A percentile compares a stretch with the other conserved stretches of the same genome.
Conservation (phyloP, 2,329 filamentous ascomycete species). For the Botrytis byssoidea region DNA sequence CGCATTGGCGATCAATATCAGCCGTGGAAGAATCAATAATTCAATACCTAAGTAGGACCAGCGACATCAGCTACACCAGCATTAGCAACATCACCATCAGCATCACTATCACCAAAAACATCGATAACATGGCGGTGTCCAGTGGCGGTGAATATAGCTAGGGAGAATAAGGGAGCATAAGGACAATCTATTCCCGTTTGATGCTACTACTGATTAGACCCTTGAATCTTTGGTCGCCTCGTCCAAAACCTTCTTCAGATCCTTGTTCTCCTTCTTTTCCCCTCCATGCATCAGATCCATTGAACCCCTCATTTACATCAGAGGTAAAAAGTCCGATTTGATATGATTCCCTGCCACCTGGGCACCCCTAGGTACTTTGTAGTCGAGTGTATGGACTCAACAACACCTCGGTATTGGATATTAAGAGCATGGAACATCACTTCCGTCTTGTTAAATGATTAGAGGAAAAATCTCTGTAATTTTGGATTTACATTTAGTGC, state of each 20-base stretch:
- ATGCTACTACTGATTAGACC: background rate
- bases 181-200: background rate
- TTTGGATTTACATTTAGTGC: background rate
- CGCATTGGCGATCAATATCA: background rate
- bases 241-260: background rate
- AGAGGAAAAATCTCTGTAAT: background rate
- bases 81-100: background rate
- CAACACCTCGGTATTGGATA: background rate
- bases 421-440: background rate
- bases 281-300: background rate
- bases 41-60: background rate
- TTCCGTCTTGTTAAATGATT: background rate
- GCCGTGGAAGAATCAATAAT: background rate
- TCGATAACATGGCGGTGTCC: constrained; percentile 1
- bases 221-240: background rate
- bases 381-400: background rate
- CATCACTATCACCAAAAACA: background rate
- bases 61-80: background rate
- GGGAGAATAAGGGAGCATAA: background rate
- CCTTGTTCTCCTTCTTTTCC: background rate
- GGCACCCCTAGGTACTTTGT: background rate
- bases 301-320: background rate
- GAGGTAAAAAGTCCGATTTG: background rate
- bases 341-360: background rate
- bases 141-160: constrained; percentile 4